Conservation (phyloP, 2,329 filamentous ascomycete genomes). For the Venturia asperata region DNA sequence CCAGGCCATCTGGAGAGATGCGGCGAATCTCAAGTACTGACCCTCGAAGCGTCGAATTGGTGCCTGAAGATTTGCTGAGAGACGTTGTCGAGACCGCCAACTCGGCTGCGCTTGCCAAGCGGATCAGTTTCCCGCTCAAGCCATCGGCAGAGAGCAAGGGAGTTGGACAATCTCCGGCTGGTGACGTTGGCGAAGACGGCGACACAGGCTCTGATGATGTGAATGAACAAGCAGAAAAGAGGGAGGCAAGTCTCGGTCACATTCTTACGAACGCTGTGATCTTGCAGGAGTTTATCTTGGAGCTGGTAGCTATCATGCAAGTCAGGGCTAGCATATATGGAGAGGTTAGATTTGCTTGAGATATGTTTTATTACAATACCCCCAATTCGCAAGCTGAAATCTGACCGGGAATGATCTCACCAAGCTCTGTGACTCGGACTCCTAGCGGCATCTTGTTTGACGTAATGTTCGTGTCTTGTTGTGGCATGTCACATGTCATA, state of each 20-base stretch:
- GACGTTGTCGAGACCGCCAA: conserved; percentile 21
- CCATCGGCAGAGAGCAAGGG: neutral
- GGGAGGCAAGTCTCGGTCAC: conserved; percentile 41
- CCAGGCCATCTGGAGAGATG: neutral
- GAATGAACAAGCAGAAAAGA: conserved; percentile 23
- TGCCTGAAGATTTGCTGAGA: conserved; percentile 8
- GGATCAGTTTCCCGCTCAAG: conserved; percentile 29
- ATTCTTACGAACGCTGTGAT: conserved; percentile 46
- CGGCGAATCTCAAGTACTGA: neutral
- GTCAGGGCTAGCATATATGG: conserved; percentile 42
- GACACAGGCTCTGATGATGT: conserved; percentile 24
- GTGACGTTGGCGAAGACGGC: conserved; percentile 19
- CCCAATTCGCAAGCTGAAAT: neutral
- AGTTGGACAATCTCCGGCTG: conserved; percentile 5
- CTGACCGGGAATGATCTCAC: neutral
- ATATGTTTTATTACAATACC: conserved; percentile 3
- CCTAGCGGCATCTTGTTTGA: no score
- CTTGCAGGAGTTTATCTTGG: conserved; percentile 44
- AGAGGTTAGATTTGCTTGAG: conserved; percentile 36
- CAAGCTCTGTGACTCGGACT: neutral
- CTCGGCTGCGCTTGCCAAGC: conserved; percentile 30
- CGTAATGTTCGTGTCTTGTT: no score
- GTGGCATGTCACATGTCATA: no score
- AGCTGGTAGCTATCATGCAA: conserved; percentile 43
- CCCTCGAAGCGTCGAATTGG: neutral